phyloP scores from a whole-genome alignment of 2,329 filamentous ascomycete species.

The Phialemonium atrogriseum region DNA sequence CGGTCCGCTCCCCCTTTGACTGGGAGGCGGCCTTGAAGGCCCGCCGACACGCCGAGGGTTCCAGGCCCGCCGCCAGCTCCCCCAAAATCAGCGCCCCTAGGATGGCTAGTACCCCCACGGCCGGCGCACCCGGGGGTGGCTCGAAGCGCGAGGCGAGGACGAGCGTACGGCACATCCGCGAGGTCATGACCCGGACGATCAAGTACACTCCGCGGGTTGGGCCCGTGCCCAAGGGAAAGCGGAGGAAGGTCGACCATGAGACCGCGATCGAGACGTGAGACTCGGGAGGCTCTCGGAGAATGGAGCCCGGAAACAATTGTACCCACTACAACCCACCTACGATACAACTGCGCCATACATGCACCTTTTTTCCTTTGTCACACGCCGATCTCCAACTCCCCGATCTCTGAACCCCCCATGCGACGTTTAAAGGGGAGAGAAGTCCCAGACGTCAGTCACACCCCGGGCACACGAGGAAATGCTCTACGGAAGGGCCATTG shows the following conservation, averaged over 20 bases:
- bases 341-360: too few relatives aligned
- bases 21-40: conserved; percentile 67
- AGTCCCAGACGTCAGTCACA: too few relatives aligned
- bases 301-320: too few relatives aligned
- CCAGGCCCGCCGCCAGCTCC: conserved; percentile 27
- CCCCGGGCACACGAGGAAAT: too few relatives aligned
- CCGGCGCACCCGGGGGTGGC: too few relatives aligned
- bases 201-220: conserved; percentile 84
- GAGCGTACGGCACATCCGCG: conserved; percentile 64
- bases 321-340: too few relatives aligned
- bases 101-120: conserved; percentile 4
- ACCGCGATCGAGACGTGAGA: conserved; percentile 16
- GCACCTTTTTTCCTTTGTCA: too few relatives aligned
- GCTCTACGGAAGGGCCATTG: too few relatives aligned
- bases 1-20: conserved; percentile 63
- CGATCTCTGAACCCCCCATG: too few relatives aligned
- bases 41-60: conserved; percentile 49
- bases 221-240: conserved; percentile 85
- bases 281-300: too few relatives aligned
- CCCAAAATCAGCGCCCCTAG: conserved; percentile 11
- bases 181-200: conserved; percentile 90
- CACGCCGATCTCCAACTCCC: too few relatives aligned
- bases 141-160: conserved; percentile 46
- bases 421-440: too few relatives aligned
- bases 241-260: conserved; percentile 56